These are phyloP conservation scores for Mortierella sp. DNA, from an alignment of 371 early-diverging fungal species.

Conservation along the genomic window DNA sequence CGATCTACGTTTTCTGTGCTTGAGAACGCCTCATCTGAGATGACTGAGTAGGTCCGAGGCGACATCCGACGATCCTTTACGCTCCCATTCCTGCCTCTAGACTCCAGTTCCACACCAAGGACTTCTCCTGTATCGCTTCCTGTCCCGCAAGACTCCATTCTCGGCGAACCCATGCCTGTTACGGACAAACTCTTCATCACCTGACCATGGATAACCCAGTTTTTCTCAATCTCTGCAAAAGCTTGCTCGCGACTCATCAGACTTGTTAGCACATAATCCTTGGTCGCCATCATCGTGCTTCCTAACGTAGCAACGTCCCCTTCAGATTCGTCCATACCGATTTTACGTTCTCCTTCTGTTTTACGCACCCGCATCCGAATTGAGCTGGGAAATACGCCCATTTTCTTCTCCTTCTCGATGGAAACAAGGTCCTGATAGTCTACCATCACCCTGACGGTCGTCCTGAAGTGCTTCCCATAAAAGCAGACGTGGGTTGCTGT, in stretches of 20 bases:
- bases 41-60: conserved; percentile 36
- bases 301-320: neutral
- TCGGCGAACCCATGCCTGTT: conserved; percentile 11
- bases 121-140: neutral
- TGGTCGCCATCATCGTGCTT: neutral
- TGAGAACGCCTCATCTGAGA: conserved; percentile 31
- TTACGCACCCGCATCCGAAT: conserved; percentile 23
- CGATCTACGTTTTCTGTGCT: conserved; percentile 26
- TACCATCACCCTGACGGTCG: conserved; percentile 56
- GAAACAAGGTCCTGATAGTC: conserved; percentile 56
- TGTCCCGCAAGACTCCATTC: too few species aligned
- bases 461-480: conserved; percentile 64
- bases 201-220: conserved; percentile 18
- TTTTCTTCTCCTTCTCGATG: conserved; percentile 64
- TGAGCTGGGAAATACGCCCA: conserved; percentile 69
- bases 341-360: neutral
- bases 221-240: conserved; percentile 39
- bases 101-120: conserved; percentile 3
- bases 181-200: conserved; percentile 3
- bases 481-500: conserved; percentile 60
- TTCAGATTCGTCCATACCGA: neutral
- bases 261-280: conserved; percentile 52
- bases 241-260: conserved; percentile 50
- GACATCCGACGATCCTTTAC: conserved; percentile 16
- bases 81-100: neutral